Conservation (phyloP, 805 yeast genomes). For the Yarrowia osloensis region DNA sequence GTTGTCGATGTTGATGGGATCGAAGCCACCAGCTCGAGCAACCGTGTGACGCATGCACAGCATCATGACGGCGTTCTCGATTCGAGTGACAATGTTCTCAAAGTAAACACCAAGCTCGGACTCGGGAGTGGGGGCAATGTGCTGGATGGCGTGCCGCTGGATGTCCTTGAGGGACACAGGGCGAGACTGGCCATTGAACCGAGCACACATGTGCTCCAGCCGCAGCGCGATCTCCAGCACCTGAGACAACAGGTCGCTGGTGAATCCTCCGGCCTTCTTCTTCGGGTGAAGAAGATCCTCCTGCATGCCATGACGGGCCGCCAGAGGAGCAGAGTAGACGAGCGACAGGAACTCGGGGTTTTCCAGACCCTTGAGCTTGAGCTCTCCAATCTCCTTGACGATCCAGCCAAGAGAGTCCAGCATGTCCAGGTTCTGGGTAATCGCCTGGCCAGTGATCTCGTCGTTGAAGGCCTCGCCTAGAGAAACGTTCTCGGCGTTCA, state of each 20-base stretch:
- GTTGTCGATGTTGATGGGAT: constrained; percentile 21
- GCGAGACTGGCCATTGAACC: constrained; percentile 29
- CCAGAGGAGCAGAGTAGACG: constrained; percentile 67
- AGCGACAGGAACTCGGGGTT: constrained; percentile 84
- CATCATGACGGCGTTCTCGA: constrained; percentile 41
- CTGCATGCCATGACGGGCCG: constrained; percentile 48
- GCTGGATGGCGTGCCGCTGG: constrained; percentile 20
- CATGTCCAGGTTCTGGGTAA: constrained; percentile 65
- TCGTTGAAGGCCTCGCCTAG: constrained; percentile 49
- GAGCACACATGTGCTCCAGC: constrained; percentile 37
- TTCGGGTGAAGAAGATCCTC: constrained; percentile 17
- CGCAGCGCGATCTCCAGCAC: constrained; percentile 31
- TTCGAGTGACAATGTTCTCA: constrained; percentile 41
- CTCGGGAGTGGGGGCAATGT: constrained; percentile 37
- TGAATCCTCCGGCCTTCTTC: constrained; percentile 22
- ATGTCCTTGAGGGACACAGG: constrained; percentile 19
- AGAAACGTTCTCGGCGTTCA: constrained; percentile 38
- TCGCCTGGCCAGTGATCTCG: constrained; percentile 52
- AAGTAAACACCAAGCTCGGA: constrained; percentile 36
- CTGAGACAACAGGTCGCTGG: constrained; percentile 4
- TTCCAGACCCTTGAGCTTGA: constrained; percentile 90
- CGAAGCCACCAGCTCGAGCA: not conserved
- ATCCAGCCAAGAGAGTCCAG: constrained; percentile 70
- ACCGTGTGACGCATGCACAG: constrained; percentile 37
- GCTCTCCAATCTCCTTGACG: constrained; percentile 74